Conservation (phyloP, 176 grass and related monocot species). For the Oryza meyeriana region DNA sequence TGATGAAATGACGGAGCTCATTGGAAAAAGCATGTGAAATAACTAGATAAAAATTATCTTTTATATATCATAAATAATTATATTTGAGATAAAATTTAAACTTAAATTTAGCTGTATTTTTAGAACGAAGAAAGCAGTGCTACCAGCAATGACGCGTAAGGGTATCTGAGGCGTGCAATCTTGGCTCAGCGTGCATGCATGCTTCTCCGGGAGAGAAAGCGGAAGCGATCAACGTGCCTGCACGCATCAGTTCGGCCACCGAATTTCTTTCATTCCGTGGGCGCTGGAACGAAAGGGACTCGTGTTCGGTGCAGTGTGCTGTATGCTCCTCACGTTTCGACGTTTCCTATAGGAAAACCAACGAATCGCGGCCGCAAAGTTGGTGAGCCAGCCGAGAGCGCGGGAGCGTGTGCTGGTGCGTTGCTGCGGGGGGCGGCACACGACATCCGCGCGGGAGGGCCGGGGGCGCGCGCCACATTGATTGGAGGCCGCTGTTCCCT, state of each 20-base stretch:
- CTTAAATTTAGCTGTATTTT: no score
- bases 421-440: no score
- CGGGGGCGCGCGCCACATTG: not conserved
- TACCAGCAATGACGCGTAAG: not conserved
- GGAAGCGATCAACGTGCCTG: not conserved
- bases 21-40: no score
- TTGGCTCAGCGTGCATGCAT: not conserved
- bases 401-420: no score
- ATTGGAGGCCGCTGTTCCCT: slow-evolving; percentile 23
- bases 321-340: not conserved
- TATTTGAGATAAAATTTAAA: no score
- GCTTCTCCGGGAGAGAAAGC: not conserved
- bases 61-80: no score
- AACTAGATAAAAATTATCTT: no score
- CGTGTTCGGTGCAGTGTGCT: not conserved
- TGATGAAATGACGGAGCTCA: no score
- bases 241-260: not conserved
- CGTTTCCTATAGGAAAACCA: not conserved
- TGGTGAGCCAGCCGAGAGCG: not conserved
- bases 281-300: not conserved
- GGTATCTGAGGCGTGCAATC: not conserved
- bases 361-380: not conserved
- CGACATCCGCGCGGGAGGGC: no score
- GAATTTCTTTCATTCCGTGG: not conserved
- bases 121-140: no score